Evolutionary conservation across 306 rosid species (phyloP).

Genomic region (Lupinus albus): DNA sequence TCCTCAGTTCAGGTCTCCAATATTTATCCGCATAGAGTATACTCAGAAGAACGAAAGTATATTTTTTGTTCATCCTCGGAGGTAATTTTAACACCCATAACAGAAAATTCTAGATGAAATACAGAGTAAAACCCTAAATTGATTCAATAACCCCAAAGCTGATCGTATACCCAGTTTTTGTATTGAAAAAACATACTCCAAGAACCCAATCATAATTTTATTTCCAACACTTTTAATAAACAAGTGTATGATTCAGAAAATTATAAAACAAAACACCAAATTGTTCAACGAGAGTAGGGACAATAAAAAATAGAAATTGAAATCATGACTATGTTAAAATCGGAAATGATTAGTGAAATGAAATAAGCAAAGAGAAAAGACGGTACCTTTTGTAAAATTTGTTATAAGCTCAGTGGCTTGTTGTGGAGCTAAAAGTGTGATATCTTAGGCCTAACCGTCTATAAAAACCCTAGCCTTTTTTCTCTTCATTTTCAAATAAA

Average conservation of each 20-base stretch:
- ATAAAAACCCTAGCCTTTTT: conserved; percentile 44
- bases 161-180: not conserved
- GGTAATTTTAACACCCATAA: conserved; percentile 21
- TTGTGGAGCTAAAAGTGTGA: not conserved
- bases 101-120: not conserved
- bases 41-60: conserved; percentile 68
- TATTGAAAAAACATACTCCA: not conserved
- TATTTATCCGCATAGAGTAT: conserved; percentile 53
- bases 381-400: conserved; percentile 38
- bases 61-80: conserved; percentile 53
- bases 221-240: not conserved
- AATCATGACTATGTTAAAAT: conserved; percentile 8
- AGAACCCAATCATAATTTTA: not conserved
- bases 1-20: conserved; percentile 96
- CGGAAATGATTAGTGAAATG: not conserved
- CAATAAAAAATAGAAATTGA: not conserved
- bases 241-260: not conserved
- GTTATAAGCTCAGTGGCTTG: conserved; percentile 31
- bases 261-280: not conserved
- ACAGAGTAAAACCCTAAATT: not conserved
- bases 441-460: conserved; percentile 19
- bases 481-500: not conserved
- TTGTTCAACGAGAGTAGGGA: not conserved
- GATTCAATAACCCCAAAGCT: not conserved
- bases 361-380: not conserved